Base-by-base conservation (phyloP, 2,329 filamentous ascomycete genomes). In the Hymenoscyphus repandus region DNA sequence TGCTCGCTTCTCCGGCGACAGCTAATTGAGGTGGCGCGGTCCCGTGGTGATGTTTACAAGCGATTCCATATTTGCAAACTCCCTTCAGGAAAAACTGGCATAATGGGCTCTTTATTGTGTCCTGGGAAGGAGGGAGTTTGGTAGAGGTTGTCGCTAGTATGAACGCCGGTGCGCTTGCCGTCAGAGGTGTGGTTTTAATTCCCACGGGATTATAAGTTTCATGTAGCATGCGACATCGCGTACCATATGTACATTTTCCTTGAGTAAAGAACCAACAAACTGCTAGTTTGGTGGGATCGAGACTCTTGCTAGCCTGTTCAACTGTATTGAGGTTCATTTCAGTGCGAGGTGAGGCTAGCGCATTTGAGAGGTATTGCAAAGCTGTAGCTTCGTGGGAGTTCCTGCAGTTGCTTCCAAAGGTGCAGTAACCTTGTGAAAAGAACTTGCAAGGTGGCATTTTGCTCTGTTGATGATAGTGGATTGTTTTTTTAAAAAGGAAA, bases 391-490 rank as follows among this genome's bases (percentile, higher is more conserved):
- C 44, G 20, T 51, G 49, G 7, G 36, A 37, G 22, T 44, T 20
- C 18, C 44, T 42, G 45, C 49, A 51, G 11, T 11, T 17, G 3
- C 12, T 32, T n/a, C 49, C 49, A n/a, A 46, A 47, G 15, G 11
- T 38, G 40, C 49, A 51, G 7, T 10, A 31, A 7, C 49, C 38
- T 33, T 47, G 30, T n/a, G 40, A 27, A 27, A 47, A 51, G 45
- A 47, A 47, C 13, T 12, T 30, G 18, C 49, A 51, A 3, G 39
- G 15, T 13, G 15, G 1, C 39, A 42, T 42, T 6, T 15, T n/a
- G 15, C 17, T 20, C 4, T 37, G 4, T 37, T 13, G 11, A 5
- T 37, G 34, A 37, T 4, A 9, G 22, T 27, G 7, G 4, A 27
- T 4, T 27, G 7, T 27, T 27, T 4, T n/a, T 27, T 7, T 27